A percentile compares a stretch with the other conserved stretches of the same genome.
Conservation (phyloP, 441 rosid species). For the Corymbia citriodora region DNA sequence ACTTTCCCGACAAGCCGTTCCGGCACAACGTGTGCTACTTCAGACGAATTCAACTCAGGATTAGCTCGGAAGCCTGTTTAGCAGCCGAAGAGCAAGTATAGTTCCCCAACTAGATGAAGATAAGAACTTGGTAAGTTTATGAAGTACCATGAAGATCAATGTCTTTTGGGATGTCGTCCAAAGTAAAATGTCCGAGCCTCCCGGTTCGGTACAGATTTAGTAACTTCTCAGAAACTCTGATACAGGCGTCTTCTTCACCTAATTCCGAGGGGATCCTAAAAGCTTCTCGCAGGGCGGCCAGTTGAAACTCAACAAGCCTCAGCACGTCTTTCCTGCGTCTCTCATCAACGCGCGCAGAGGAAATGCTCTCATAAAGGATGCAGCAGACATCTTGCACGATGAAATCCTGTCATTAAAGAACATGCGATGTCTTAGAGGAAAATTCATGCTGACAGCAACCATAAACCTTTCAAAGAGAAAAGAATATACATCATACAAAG, state of each 20-base stretch:
- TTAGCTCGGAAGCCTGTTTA: no score
- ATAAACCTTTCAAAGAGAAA: neutral
- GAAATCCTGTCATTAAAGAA: slow-evolving; percentile 32
- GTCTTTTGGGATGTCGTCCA: slow-evolving; percentile 10
- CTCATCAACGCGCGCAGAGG: slow-evolving; percentile 25
- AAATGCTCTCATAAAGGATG: slow-evolving; percentile 33
- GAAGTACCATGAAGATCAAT: neutral
- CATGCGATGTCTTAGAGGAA: neutral
- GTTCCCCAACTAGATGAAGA: neutral
- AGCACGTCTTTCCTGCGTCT: slow-evolving; percentile 24
- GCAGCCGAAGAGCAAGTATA: neutral
- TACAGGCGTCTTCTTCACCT: slow-evolving; percentile 23
- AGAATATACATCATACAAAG: neutral
- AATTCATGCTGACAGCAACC: neutral
- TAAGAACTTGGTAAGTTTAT: neutral
- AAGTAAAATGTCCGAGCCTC: slow-evolving; percentile 62
- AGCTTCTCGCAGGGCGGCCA: slow-evolving; percentile 29
- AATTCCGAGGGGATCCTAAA: slow-evolving; percentile 28
- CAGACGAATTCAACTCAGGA: no score
- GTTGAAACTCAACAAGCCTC: slow-evolving; percentile 39
- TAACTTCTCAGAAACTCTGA: slow-evolving; percentile 46
- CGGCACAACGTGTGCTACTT: no score
- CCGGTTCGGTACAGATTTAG: slow-evolving; percentile 62
- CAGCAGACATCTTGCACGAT: slow-evolving; percentile 49
- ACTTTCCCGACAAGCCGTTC: no score